Evolutionary conservation across 2,329 filamentous ascomycete species (phyloP), one percentile per base, ranked within the genome.

Genomic region (Diaporthe sp.): DNA sequence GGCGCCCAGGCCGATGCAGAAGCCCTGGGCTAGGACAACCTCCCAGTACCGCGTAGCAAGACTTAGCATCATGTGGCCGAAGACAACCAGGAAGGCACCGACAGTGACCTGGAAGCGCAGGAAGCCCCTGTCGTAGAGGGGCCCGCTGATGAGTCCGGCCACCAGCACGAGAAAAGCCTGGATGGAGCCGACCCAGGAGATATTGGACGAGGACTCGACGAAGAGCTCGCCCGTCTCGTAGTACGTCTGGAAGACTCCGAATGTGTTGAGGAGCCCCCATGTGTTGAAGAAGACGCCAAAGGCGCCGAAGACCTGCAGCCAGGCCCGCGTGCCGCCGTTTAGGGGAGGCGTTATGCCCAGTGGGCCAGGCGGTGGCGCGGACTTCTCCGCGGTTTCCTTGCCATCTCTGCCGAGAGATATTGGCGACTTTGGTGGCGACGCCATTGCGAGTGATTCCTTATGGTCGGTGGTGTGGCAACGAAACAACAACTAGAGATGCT

Each of bases 221-320:
- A 79, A 72, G 79, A 89, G 75, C 61, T 83, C 77, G 77, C 85
- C 80, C 46, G 82, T 83, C 71, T 83, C 80, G 78, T 91, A 92
- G 82, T 90, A 90, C 2, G 86, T 87, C 78, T 92, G 89, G 77
- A 89, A 92, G 2, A 88, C 86, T 9, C 88, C 88, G 74, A 90
- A 91, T 9, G 87, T 79, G 75, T 80, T 84, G 46, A 83, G 73
- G 3, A 85, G 79, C 2, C 84, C 84, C 86, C 90, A 92, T 0
- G 89, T 89, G 78, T 88, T 90, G 80, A 91, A 89, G 78, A 90
- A 88, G 67, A 90, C 84, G 61, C 88, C 81, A 78, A 89, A 89
- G 3, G 83, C 86, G 13, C 89, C 83, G 2, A 85, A 84, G 4
- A 89, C 88, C 79, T 91, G 90, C 0, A 85, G 82, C 89, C 89